These are phyloP conservation scores for Camelina sativa DNA, from an alignment of 345 rosid species.

Conservation along the genomic window DNA sequence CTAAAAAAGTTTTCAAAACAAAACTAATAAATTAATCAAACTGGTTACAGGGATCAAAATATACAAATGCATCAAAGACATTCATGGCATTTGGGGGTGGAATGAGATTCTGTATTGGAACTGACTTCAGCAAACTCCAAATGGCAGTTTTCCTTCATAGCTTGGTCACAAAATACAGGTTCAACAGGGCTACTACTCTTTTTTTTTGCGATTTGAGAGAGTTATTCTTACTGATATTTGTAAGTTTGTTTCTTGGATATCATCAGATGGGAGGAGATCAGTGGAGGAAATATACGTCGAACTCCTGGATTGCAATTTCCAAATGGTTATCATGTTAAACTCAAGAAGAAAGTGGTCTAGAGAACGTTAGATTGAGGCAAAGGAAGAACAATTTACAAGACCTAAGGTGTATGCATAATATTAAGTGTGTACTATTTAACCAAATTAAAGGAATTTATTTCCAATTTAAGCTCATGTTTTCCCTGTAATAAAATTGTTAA, in stretches of 20 bases:
- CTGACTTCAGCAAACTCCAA: conserved; percentile 86
- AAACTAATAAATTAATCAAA: conserved; percentile 12
- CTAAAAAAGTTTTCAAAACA: background rate
- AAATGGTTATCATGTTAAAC: conserved; percentile 65
- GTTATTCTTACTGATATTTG: background rate
- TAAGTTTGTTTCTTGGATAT: conserved; percentile 13
- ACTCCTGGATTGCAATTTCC: conserved; percentile 94
- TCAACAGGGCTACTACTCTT: no score
- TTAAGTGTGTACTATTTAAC: background rate
- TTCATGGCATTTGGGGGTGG: conserved; percentile 99
- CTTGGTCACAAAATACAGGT: conserved; percentile 86
- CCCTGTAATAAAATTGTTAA: background rate
- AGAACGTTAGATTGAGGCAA: background rate
- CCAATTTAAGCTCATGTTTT: background rate
- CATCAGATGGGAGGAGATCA: conserved; percentile 66
- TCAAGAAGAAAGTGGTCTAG: conserved; percentile 50
- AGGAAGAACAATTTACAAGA: background rate
- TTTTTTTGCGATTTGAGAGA: no score
- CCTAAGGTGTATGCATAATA: background rate
- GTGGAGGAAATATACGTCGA: conserved; percentile 70
- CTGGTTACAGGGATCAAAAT: conserved; percentile 57
- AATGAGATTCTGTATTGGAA: conserved; percentile 89
- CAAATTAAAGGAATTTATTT: background rate
- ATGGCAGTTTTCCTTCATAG: conserved; percentile 85
- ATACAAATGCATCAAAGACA: conserved; percentile 61